Evolutionary conservation across 2,329 filamentous ascomycete genomes (phyloP).

Genomic region (Hortaea werneckii): DNA sequence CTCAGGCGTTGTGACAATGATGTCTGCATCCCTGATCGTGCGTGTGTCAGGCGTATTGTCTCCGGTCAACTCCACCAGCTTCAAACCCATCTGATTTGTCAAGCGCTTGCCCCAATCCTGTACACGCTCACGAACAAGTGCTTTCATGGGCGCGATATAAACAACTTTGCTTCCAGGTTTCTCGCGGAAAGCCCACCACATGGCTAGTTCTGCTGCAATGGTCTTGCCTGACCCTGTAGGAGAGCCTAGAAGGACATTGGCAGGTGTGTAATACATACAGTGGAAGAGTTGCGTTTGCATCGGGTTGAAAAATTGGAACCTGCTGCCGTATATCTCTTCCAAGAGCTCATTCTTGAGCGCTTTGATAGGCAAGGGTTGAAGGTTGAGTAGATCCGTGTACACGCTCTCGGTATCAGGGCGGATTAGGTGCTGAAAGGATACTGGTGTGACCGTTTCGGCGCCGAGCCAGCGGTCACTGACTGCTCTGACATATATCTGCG

Average conservation of each 20-base stretch:
- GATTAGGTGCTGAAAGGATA: conserved; percentile 97
- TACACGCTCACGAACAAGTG: conserved; percentile 88
- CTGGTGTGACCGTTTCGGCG: conserved; percentile 86
- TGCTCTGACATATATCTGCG: conserved; percentile 89
- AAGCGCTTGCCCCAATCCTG: conserved; percentile 86
- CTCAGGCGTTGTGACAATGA: conserved; percentile 98
- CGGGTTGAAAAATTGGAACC: conserved; percentile 95
- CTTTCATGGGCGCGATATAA: conserved; percentile 99
- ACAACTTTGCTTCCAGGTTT: conserved; percentile 93
- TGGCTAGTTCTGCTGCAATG: conserved; percentile 86
- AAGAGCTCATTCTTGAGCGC: conserved; percentile 79
- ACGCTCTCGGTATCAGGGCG: conserved; percentile 94
- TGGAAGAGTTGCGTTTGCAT: conserved; percentile 99
- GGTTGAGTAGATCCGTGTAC: conserved; percentile 84
- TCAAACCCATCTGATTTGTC: conserved; percentile 71
- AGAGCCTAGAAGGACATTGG: conserved; percentile 88
- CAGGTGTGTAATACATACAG: conserved; percentile 81
- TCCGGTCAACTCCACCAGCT: conserved; percentile 88
- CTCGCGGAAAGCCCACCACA: conserved; percentile 99
- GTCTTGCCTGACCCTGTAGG: conserved; percentile 97
- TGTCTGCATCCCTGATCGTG: conserved; percentile 89
- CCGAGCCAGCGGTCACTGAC: conserved; percentile 95
- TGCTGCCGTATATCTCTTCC: conserved; percentile 77
- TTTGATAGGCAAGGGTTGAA: conserved; percentile 79
- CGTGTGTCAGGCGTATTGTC: conserved; percentile 97